Evolutionary conservation across 139 green algal species (phyloP).

Genomic region (Picochlorum sp.): DNA sequence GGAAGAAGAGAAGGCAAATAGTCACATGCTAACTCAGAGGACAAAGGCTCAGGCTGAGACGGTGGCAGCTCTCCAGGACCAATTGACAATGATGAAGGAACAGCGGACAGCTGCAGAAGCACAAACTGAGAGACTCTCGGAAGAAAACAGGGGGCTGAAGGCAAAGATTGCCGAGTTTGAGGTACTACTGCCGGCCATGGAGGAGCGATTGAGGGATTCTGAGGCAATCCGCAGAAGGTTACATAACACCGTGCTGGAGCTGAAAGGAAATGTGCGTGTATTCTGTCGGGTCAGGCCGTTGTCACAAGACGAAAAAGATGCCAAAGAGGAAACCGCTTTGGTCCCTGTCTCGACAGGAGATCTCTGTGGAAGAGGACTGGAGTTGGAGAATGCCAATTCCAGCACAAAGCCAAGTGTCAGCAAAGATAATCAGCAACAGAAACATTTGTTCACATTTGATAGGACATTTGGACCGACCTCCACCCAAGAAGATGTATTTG

Average conservation of each 20-base stretch:
- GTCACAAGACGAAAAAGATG: constrained; percentile 15
- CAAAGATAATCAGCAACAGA: constrained; percentile 19
- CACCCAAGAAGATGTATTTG: constrained; percentile 71
- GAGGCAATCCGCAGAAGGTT: constrained; percentile 48
- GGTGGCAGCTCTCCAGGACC: constrained; percentile 20
- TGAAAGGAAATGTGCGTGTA: constrained; percentile 82
- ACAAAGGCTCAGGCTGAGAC: constrained; percentile 35
- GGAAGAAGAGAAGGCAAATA: constrained; percentile 26
- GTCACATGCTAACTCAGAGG: constrained; percentile 15
- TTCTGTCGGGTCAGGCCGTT: constrained; percentile 70
- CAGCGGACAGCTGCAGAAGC: constrained; percentile 29
- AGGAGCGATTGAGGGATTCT: constrained; percentile 26
- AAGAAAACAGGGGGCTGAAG: constrained; percentile 37
- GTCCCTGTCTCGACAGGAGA: constrained; percentile 41
- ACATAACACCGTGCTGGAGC: constrained; percentile 68
- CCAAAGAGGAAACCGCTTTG: constrained; percentile 7
- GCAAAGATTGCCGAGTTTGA: constrained; percentile 54
- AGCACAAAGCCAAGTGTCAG: neutral
- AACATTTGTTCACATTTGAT: constrained; percentile 70
- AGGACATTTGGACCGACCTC: constrained; percentile 55
- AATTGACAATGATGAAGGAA: constrained; percentile 23
- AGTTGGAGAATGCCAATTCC: constrained; percentile 9
- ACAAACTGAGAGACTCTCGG: constrained; percentile 17
- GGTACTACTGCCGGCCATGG: constrained; percentile 29
- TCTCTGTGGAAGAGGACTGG: constrained; percentile 26